Conservation (phyloP, 768 basidiomycete genomes). For the Boletus bicolor region DNA sequence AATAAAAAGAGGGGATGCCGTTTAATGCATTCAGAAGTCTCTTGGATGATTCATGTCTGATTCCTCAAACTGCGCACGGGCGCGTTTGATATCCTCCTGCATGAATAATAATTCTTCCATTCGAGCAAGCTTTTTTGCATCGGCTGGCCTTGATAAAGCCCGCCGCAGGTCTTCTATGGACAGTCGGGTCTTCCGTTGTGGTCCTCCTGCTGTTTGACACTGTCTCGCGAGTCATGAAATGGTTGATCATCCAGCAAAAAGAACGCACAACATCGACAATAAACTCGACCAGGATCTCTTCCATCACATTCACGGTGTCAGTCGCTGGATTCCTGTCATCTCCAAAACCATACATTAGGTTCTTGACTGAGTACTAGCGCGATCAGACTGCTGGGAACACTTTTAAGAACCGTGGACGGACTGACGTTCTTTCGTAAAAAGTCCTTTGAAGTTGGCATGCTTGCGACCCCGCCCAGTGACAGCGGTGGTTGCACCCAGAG, state of each 20-base stretch:
- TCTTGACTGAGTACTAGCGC: slow-evolving; percentile 53
- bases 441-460: slow-evolving; percentile 66
- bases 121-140: slow-evolving; percentile 87
- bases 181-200: slow-evolving; percentile 67
- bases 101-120: slow-evolving; percentile 92
- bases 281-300: slow-evolving; percentile 88
- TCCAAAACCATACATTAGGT: slow-evolving; percentile 91
- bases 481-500: slow-evolving; percentile 36
- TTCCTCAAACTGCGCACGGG: slow-evolving; percentile 72
- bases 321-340: slow-evolving; percentile 86
- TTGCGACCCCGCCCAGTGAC: slow-evolving; percentile 52
- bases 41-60: slow-evolving; percentile 46
- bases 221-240: slow-evolving; percentile 28
- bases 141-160: slow-evolving; percentile 78
- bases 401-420: slow-evolving; percentile 5
- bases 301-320: slow-evolving; percentile 89
- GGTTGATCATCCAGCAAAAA: slow-evolving; percentile 4
- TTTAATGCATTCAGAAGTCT: slow-evolving; percentile 37
- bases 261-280: slow-evolving; percentile 81
- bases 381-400: slow-evolving; percentile 9
- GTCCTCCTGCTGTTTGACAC: slow-evolving; percentile 73
- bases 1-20: background rate
- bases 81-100: slow-evolving; percentile 92
- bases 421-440: slow-evolving; percentile 82
- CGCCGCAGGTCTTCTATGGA: slow-evolving; percentile 84